phyloP scores from a whole-genome alignment of 2,329 filamentous ascomycete genomes.

The Rutstroemia sydowiana region DNA sequence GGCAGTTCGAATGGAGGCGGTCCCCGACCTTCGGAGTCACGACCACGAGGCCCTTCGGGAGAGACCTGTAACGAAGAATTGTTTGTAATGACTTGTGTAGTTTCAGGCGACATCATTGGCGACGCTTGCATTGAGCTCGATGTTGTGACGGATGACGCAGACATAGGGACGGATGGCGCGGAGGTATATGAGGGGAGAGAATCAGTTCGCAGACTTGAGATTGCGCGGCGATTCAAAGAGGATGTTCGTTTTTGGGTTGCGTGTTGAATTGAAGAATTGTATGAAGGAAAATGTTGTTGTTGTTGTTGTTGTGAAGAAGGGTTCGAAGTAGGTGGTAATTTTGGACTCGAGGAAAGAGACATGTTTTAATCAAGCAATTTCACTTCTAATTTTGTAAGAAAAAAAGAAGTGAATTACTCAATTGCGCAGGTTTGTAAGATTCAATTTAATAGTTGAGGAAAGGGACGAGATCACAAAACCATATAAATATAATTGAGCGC shows the following conservation, averaged over 20 bases:
- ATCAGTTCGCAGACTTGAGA: slow-evolving; percentile 28
- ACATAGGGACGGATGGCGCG: slow-evolving; percentile 38
- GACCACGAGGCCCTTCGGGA: slow-evolving; percentile 53
- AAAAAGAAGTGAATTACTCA: neutral
- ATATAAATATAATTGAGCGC: slow-evolving; percentile 4
- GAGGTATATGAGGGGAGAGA: slow-evolving; percentile 22
- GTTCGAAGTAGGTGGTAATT: neutral
- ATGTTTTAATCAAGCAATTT: neutral
- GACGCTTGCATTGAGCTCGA: slow-evolving; percentile 50
- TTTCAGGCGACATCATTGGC: slow-evolving; percentile 49
- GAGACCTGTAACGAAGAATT: slow-evolving; percentile 60
- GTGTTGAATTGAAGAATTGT: neutral
- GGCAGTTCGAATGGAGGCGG: slow-evolving; percentile 60
- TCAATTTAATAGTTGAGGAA: slow-evolving; percentile 5
- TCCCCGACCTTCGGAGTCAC: slow-evolving; percentile 44
- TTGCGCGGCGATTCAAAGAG: slow-evolving; percentile 16
- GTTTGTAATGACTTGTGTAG: slow-evolving; percentile 42
- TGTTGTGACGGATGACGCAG: slow-evolving; percentile 46
- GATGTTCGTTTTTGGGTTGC: slow-evolving; percentile 1
- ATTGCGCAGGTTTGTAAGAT: neutral
- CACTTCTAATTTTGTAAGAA: neutral
- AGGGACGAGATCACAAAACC: slow-evolving; percentile 3
- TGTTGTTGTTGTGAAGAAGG: neutral
- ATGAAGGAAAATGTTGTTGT: neutral
- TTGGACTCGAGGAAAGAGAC: slow-evolving; percentile 5